These are phyloP conservation scores for Tylopilus sp. DNA, from an alignment of 768 basidiomycete genomes.

Conservation along the genomic window DNA sequence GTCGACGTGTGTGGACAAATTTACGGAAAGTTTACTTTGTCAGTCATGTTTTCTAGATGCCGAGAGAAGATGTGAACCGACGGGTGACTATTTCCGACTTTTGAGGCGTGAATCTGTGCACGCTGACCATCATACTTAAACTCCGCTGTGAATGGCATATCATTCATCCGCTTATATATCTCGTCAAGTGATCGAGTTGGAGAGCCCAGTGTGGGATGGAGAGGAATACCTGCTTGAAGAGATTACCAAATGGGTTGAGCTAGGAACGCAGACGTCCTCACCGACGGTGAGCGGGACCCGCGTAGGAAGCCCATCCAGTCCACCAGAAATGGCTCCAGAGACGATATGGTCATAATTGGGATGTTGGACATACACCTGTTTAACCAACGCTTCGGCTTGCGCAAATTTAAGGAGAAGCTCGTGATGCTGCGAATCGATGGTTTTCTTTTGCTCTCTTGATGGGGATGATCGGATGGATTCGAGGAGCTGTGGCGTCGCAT, in stretches of 20 bases:
- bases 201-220: constrained; percentile 84
- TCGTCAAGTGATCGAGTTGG: constrained; percentile 82
- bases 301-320: constrained; percentile 56
- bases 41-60: constrained; percentile 90
- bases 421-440: constrained; percentile 29
- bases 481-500: constrained; percentile 22
- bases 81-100: constrained; percentile 23
- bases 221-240: constrained; percentile 59
- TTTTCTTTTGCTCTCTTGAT: constrained; percentile 29
- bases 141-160: constrained; percentile 75
- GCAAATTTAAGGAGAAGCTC: constrained; percentile 43
- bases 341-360: constrained; percentile 75
- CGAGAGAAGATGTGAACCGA: constrained; percentile 76
- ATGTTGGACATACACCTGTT: constrained; percentile 73
- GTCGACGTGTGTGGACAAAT: neutral
- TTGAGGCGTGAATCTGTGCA: constrained; percentile 69
- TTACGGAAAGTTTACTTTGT: constrained; percentile 50
- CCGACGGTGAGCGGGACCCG: constrained; percentile 69
- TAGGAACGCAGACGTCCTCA: constrained; percentile 32
- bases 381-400: constrained; percentile 60
- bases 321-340: constrained; percentile 53
- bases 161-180: constrained; percentile 68
- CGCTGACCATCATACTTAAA: constrained; percentile 91
- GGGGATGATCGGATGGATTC: constrained; percentile 16
- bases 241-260: constrained; percentile 10